A percentile compares a stretch with the other conserved stretches of the same genome.
Conservation (phyloP, 345 rosid species). For the Arabis alpina region DNA sequence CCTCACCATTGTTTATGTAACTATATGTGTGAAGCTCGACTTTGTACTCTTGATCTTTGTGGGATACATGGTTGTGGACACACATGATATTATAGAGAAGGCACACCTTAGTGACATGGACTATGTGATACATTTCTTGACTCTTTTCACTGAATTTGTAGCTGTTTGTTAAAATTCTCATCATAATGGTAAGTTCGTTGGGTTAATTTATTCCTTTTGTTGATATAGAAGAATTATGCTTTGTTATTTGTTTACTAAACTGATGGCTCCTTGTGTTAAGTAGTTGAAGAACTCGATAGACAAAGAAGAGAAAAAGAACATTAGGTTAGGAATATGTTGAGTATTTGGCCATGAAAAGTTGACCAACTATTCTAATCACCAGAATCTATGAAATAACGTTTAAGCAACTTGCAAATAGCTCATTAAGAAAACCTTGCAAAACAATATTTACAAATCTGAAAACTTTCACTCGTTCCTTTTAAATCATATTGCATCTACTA, state of each 20-base stretch:
- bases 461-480: too few species aligned
- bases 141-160: slow-evolving; percentile 81
- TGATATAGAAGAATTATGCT: not conserved
- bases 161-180: slow-evolving; percentile 75
- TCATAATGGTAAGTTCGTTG: slow-evolving; percentile 68
- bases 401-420: too few species aligned
- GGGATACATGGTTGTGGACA: slow-evolving; percentile 89
- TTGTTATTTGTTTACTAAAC: not conserved
- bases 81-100: slow-evolving; percentile 88
- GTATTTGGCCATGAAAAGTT: too few species aligned
- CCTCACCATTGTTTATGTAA: slow-evolving; percentile 6
- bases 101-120: slow-evolving; percentile 88
- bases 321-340: too few species aligned
- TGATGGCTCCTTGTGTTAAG: not conserved
- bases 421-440: too few species aligned
- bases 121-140: slow-evolving; percentile 80
- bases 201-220: too few species aligned
- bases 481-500: too few species aligned
- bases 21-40: slow-evolving; percentile 51
- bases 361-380: too few species aligned
- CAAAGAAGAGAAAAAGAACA: slow-evolving; percentile 75
- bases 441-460: too few species aligned
- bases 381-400: too few species aligned
- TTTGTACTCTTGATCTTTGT: slow-evolving; percentile 86
- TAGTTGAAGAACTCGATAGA: slow-evolving; percentile 77